Conservation (phyloP, 305 asterid species). For the Fraxinus latifolia region DNA sequence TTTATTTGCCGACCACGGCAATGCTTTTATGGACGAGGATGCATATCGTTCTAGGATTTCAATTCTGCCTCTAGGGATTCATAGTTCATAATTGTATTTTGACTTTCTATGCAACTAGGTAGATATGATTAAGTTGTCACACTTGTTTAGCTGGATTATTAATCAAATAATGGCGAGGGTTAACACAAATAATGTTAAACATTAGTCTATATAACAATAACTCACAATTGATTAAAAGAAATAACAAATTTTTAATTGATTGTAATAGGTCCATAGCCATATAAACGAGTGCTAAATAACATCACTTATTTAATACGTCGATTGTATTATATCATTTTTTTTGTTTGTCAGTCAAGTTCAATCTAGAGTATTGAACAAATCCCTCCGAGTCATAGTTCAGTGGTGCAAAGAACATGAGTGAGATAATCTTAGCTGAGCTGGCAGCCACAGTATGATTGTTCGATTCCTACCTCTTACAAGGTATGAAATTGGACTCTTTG, state of each 20-base stretch:
- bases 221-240: too few species aligned
- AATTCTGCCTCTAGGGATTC: neutral
- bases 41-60: neutral
- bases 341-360: neutral
- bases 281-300: neutral
- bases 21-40: neutral
- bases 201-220: neutral
- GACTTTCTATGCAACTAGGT: neutral
- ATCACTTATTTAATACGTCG: too few species aligned
- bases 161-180: neutral
- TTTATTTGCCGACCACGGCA: conserved; percentile 36
- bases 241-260: too few species aligned
- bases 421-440: too few species aligned
- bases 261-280: neutral
- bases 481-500: too few species aligned
- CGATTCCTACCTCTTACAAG: too few species aligned
- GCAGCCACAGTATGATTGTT: too few species aligned
- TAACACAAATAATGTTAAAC: neutral
- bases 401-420: too few species aligned
- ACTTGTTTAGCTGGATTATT: neutral
- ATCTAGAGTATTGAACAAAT: too few species aligned
- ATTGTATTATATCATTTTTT: too few species aligned
- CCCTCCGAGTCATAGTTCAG: too few species aligned
- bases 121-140: neutral
- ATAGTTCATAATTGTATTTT: neutral